phyloP scores from a whole-genome alignment of 1,284 basidiomycete genomes.

The Meira miltonrushii region DNA sequence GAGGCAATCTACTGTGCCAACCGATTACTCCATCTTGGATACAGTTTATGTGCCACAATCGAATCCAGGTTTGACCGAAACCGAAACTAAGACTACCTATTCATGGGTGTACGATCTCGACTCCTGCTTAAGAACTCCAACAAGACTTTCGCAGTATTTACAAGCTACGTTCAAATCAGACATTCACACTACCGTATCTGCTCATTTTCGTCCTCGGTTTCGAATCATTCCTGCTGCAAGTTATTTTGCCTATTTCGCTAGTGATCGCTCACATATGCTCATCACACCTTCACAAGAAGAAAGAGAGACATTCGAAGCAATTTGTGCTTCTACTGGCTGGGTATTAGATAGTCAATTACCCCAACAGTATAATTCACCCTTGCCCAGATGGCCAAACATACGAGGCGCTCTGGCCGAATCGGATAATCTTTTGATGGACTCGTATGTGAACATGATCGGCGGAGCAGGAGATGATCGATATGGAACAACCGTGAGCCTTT shows the following conservation, averaged over 20 bases:
- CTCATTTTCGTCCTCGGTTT: conserved; percentile 17
- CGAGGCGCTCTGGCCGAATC: background rate
- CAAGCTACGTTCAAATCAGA: background rate
- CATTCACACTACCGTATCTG: conserved; percentile 20
- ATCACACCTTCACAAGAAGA: background rate
- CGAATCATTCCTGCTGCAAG: conserved; percentile 15
- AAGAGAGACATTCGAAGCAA: background rate
- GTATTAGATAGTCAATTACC: background rate
- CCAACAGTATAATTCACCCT: background rate
- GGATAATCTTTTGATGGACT: conserved; percentile 7
- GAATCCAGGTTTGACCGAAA: background rate
- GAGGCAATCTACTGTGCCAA: background rate
- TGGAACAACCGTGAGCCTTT: background rate
- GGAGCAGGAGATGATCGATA: background rate
- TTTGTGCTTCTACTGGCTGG: background rate
- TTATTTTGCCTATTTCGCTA: conserved; percentile 24
- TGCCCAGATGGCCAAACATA: conserved; percentile 7
- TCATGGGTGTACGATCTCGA: conserved; percentile 39
- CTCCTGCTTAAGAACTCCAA: conserved; percentile 14
- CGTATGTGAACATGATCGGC: conserved; percentile 10
- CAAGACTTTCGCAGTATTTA: background rate
- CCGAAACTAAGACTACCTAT: background rate
- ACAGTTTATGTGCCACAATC: background rate
- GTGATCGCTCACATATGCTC: conserved; percentile 38
- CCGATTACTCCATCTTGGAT: background rate